Percentiles rank a stretch among this genome's conserved stretches.
These are phyloP conservation scores for Fusarium concolor DNA, from an alignment of 2,329 filamentous ascomycete genomes.

Conservation along the genomic window DNA sequence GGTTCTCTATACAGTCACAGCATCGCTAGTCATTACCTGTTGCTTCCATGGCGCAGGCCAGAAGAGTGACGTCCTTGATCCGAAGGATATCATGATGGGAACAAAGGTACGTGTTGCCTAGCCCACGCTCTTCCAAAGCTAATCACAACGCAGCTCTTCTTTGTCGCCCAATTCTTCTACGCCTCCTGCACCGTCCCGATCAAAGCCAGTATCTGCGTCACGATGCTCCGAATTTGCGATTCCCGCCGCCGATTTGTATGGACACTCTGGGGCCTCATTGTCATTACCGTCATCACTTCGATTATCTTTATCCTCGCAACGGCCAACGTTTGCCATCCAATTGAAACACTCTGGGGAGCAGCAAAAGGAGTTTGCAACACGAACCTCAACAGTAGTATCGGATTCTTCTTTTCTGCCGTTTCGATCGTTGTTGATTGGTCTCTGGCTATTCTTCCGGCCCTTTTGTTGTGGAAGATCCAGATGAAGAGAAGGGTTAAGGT, in stretches of 20 bases:
- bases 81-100: conserved; percentile 20
- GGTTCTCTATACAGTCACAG: conserved; percentile 34
- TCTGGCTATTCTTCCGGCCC: conserved; percentile 41
- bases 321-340: conserved; percentile 42
- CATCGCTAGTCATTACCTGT: conserved; percentile 31
- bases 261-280: conserved; percentile 31
- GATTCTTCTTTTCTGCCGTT: conserved; percentile 44
- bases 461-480: conserved; percentile 45
- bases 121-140: neutral
- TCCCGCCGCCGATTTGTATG: conserved; percentile 24
- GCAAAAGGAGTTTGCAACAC: conserved; percentile 32
- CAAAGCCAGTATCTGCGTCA: conserved; percentile 46
- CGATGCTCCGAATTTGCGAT: conserved; percentile 45
- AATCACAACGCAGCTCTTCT: conserved; percentile 27
- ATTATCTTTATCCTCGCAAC: conserved; percentile 39
- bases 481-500: conserved; percentile 43
- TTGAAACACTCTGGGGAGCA: conserved; percentile 43
- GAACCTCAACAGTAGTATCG: conserved; percentile 32
- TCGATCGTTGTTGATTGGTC: conserved; percentile 46
- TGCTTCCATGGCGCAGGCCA: conserved; percentile 38
- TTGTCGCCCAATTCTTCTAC: conserved; percentile 41
- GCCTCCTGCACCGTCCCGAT: conserved; percentile 39
- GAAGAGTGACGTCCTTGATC: neutral
- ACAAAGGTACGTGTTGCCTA: conserved; percentile 17
- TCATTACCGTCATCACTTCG: conserved; percentile 17